Base-by-base conservation (phyloP, 306 rosid species). In the Lathyrus aphaca region DNA sequence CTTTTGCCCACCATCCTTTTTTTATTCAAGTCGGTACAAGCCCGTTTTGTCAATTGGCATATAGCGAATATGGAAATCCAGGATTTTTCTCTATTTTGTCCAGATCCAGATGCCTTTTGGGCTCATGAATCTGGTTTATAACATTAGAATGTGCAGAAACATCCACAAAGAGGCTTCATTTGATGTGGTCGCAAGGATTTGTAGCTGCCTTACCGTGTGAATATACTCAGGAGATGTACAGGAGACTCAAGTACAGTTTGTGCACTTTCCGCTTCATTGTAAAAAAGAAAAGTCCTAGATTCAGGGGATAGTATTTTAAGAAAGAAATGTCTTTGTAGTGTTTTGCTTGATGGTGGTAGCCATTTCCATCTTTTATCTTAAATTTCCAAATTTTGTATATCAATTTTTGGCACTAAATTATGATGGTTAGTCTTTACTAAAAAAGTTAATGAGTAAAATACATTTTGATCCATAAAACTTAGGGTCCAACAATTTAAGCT, bases 21-120 rank as follows among this genome's bases (percentile, higher is more conserved):
- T 72, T 76, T 88, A 61, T 79, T 87, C 81, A 94, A 94, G 89
- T 68, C 79, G 10, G 56, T 85, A 62, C 97, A 94, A 77, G 94
- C 95, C 45, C 96, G 93, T 46, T 80, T 90, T 51, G 90, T 90
- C 35, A 90, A 85, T 67, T 86, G 98, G 97, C 98, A 94, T 71
- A 90, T 94, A 66, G 98, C 98, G 29, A 88, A 94, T 77, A 60
- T 86, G 70, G 98, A 94, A 82, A 77, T 94, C 68, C 81, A 85
- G 79, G 96, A 94, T 80, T 81, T 82, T 49, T 90, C 97, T 58
- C 80, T 94, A 14, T 90, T 85, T 79, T 88, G 94, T 79, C 94
- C 95, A 0, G 96, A 94, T 77, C 87, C 98, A 27, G 96, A 90
- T 78, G 83, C 92, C 43, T 94, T 90, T 80, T 94, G 98, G 98